Base-by-base conservation (phyloP, 2,329 filamentous ascomycete genomes). In the Helotiales sp. region DNA sequence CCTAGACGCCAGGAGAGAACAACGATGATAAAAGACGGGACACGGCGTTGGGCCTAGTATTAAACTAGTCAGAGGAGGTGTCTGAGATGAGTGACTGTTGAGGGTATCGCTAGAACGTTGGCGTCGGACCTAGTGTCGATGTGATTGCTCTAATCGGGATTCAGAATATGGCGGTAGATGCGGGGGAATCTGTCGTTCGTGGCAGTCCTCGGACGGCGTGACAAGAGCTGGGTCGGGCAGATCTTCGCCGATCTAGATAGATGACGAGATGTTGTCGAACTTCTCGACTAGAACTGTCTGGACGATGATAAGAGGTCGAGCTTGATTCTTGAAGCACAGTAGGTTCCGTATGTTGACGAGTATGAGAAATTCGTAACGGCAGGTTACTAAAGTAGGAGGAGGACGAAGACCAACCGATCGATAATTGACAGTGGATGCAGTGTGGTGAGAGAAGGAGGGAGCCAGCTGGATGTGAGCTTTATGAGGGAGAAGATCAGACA, bases 401-500 rank as follows among this genome's bases (percentile, higher is more conserved):
- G 25, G 24, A 52, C 19, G 40, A 48, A 17, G 24, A 40, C 25
- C 46, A 15, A 49, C 24, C 34, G 44, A 44, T 51, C 27, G 33
- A 52, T 34, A 22, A 51, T 22, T 25, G 48, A 51, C 22, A 17
- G 34, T 40, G 19, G 29, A 25, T 33, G 51, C 19, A 38, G 17
- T 46, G 38, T 52, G 25, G 17, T 27, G 33, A 25, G 24, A 30
- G n/a, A 46, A 42, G n/a, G 36, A 30, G 38, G 51, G 25, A 30
- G 27, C 36, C 33, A 46, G 36, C 19, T 53, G 44, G 30, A 40
- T 49, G 25, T 46, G 34, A 44, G 40, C 40, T 44, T 44, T 44
- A 44, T 44, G 40, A 46, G 27, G 22, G 25, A 30, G 58, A 57
- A 52, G 54, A 60, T 58, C 47, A 33, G 52, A 54, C 44, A 52